A percentile compares a stretch with the other conserved stretches of the same genome.
Conservation (phyloP, 192 early-diverging fungal species). For the Backusella tuberculispora region DNA sequence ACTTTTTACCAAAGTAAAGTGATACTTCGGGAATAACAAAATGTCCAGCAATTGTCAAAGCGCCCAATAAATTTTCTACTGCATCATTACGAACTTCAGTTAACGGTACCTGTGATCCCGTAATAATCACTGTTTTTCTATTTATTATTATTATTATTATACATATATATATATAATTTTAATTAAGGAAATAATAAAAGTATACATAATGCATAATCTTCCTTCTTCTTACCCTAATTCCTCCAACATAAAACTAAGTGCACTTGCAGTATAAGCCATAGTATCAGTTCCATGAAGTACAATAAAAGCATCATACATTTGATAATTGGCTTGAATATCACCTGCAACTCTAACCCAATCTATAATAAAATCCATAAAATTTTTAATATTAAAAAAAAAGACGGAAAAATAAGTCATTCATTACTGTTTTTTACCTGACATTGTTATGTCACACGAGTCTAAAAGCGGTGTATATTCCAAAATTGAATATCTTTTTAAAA, state of each 20-base stretch:
- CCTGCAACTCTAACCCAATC: constrained; percentile 97
- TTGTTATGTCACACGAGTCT: constrained; percentile 95
- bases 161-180: constrained; percentile 22
- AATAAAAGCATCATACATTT: constrained; percentile 93
- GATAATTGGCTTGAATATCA: constrained; percentile 95
- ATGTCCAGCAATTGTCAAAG: constrained; percentile 96
- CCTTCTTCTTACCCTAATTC: constrained; percentile 76
- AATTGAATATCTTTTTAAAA: constrained; percentile 74
- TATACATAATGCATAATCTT: too few species aligned
- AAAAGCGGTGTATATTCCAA: constrained; percentile 94
- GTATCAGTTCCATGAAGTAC: constrained; percentile 94
- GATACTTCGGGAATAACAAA: constrained; percentile 96
- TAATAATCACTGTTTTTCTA: constrained; percentile 96
- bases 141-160: constrained; percentile 23
- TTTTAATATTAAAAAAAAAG: not conserved
- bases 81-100: constrained; percentile 98
- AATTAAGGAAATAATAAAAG: too few species aligned
- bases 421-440: constrained; percentile 50
- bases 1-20: constrained; percentile 93
- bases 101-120: constrained; percentile 96
- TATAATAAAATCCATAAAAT: constrained; percentile 38
- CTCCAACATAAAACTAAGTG: constrained; percentile 94
- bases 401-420: not conserved
- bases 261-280: constrained; percentile 87
- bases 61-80: constrained; percentile 94